phyloP scores from a whole-genome alignment of 805 yeast species.

The Hanseniaspora taiwanica region DNA sequence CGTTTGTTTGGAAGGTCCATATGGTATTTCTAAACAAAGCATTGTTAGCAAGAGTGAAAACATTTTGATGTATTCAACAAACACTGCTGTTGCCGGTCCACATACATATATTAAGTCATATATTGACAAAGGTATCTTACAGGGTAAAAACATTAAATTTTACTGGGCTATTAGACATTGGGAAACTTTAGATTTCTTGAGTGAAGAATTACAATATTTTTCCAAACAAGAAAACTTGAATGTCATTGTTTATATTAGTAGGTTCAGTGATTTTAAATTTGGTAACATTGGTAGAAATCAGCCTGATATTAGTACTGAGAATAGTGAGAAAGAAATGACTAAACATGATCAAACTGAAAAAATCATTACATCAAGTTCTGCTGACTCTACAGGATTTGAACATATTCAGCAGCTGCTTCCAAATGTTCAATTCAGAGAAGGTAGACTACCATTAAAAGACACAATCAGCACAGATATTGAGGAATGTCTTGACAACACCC shows the following conservation, averaged over 20 bases:
- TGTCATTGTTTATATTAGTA: constrained; percentile 44
- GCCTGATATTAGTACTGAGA: too few relatives aligned
- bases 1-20: constrained; percentile 6
- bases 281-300: too few relatives aligned
- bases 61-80: constrained; percentile 1
- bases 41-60: not conserved
- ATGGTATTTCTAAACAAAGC: constrained; percentile 1
- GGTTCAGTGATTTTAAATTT: constrained; percentile 18
- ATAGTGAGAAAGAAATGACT: too few relatives aligned
- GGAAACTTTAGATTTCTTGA: constrained; percentile 9
- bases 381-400: constrained; percentile 10
- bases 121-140: not conserved
- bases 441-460: constrained; percentile 32
- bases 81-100: constrained; percentile 6
- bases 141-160: constrained; percentile 1
- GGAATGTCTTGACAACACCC: constrained; percentile 25
- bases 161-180: constrained; percentile 10
- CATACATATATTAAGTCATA: not conserved
- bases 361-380: too few relatives aligned
- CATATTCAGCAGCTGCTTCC: constrained; percentile 19
- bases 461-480: constrained; percentile 27
- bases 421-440: constrained; percentile 29
- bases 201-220: constrained; percentile 7
- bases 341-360: too few relatives aligned
- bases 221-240: constrained; percentile 9